Percentiles rank a stretch among this genome's conserved stretches.
Conservation (phyloP, 2,329 filamentous ascomycete species). For the Diaporthe vaccinii region DNA sequence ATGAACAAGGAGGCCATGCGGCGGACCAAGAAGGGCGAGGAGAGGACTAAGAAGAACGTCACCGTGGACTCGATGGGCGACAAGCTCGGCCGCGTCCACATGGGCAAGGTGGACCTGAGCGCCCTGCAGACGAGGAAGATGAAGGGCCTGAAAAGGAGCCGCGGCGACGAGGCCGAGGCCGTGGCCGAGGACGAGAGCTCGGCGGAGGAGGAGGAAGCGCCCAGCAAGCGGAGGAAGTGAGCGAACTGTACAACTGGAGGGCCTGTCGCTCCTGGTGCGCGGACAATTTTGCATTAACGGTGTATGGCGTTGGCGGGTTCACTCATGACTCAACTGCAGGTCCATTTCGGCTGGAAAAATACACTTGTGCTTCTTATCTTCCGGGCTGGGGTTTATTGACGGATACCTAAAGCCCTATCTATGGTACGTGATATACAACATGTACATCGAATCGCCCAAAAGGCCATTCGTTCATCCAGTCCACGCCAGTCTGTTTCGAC, state of each 20-base stretch:
- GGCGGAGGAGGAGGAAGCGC: conserved; percentile 51
- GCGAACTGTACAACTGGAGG: no score
- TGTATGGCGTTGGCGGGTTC: conserved; percentile 39
- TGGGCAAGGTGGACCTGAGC: conserved; percentile 89
- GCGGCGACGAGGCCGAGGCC: conserved; percentile 70
- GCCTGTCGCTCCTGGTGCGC: neutral
- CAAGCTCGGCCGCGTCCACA: conserved; percentile 93
- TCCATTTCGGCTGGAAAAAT: conserved; percentile 17
- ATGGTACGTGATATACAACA: conserved; percentile 6
- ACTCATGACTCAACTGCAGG: conserved; percentile 5
- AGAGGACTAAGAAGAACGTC: conserved; percentile 96
- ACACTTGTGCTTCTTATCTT: neutral
- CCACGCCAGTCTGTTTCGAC: neutral
- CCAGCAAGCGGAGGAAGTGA: conserved; percentile 55
- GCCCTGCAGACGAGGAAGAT: conserved; percentile 97
- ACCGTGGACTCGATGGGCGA: conserved; percentile 92
- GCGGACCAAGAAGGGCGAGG: conserved; percentile 81
- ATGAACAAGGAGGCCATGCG: conserved; percentile 92
- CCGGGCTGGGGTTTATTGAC: neutral
- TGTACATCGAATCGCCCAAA: neutral
- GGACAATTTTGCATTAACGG: conserved; percentile 35
- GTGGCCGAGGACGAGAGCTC: conserved; percentile 61
- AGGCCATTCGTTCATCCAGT: neutral
- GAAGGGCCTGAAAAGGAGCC: conserved; percentile 94
- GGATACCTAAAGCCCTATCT: neutral